Base-by-base conservation (phyloP, 768 basidiomycete species). In the Pholiota conissans region DNA sequence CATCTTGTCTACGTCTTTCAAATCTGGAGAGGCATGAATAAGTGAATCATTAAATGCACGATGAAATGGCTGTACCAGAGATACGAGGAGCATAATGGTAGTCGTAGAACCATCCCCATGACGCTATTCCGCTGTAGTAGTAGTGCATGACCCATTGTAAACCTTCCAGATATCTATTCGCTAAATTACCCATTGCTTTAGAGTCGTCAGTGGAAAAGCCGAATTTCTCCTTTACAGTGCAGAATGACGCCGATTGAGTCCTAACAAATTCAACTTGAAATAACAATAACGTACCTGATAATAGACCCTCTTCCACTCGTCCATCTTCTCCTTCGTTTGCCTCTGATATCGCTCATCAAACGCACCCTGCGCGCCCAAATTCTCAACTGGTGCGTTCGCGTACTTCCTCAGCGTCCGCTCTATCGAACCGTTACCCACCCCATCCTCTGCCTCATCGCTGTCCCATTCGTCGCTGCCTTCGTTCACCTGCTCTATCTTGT, bases 71-170 rank as follows among this genome's bases (percentile, higher is more conserved):
- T 80, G 52, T 65, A 95, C 96, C 96, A 18, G 94, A 93, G 54
- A 98, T 98, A 27, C 95, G 86, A 20, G 97, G 97, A 0, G 97
- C 91, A 70, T 95, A 99, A 69, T 99, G 96, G 70, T 98, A 98
- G 71, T 95, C 78, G 74, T 98, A 98, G 77, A 96, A 99, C 97
- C 97, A 98, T 20, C 92, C 84, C 97, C 97, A 99, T 14, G 93
- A 95, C 4, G 94, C 91, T 16, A 98, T 95, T 5, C 97, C 97
- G 60, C 90, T 85, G 71, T 98, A 98, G 71, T 99, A 99, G 72
- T 99, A 99, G 68, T 94, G 91, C 90, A 99, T 91, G 29, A 98
- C 94, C 97, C 96, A 98, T 67, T 99, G 97, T 60, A 99, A 73
- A 0, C 97, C 97, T 69, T 98, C 93, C 16, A 92, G 83, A 70